A percentile compares a stretch with the other conserved stretches of the same genome.
Conservation (phyloP, 352 stramenopile species). For the Pythium grandisporangium region DNA sequence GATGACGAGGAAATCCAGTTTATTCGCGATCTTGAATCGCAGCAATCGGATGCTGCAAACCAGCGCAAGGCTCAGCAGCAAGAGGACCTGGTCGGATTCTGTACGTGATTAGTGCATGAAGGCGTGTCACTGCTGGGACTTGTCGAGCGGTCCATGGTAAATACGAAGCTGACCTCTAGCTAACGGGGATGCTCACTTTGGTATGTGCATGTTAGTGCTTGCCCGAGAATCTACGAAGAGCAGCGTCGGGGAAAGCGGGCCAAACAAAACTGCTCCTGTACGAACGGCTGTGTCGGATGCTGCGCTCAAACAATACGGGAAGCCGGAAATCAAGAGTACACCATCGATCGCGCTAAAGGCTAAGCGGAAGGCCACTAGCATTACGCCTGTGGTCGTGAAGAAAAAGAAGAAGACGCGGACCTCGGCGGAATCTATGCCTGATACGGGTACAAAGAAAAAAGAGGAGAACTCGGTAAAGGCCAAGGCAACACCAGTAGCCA, state of each 20-base stretch:
- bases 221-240: conserved; percentile 36
- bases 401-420: conserved; percentile 11
- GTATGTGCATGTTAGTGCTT: conserved; percentile 24
- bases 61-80: conserved; percentile 58
- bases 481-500: conserved; percentile 3
- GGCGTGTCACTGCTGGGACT: neutral
- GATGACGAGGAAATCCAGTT: conserved; percentile 83
- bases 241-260: neutral
- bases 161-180: too few species aligned
- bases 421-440: conserved; percentile 3
- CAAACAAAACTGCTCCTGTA: conserved; percentile 2
- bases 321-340: conserved; percentile 12
- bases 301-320: conserved; percentile 13
- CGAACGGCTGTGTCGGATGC: neutral
- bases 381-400: conserved; percentile 13
- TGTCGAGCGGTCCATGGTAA: too few species aligned
- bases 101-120: conserved; percentile 21
- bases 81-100: conserved; percentile 59
- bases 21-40: conserved; percentile 58
- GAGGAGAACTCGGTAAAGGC: conserved; percentile 3
- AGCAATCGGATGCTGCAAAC: conserved; percentile 33
- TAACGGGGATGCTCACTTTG: too few species aligned
- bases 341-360: conserved; percentile 31
- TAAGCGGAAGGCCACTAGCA: conserved; percentile 35
- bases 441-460: conserved; percentile 8